Evolutionary conservation across 208 protist genomes (phyloP), one percentile per base, ranked within the genome.

Genomic region (Leishmania aethiopica): DNA sequence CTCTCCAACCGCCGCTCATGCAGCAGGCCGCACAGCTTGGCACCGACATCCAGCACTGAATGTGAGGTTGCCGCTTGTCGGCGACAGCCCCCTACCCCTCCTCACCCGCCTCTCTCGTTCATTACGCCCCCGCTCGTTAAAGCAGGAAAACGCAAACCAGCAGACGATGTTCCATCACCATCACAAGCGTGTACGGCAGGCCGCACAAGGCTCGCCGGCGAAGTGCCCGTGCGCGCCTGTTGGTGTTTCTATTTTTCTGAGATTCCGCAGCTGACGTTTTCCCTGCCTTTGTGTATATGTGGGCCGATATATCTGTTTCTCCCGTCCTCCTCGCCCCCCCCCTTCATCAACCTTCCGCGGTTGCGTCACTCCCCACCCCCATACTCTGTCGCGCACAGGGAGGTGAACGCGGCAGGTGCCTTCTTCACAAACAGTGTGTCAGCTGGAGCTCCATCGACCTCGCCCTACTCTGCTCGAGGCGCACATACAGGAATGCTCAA

Each of bases 1-100:
- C 95, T n/a, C 76, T 97, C 47, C 93, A 94, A 83, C 95, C 95
- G 8, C 93, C 95, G 0, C 86, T 97, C 15, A 84, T 95, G 35
- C 79, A 75, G 69, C 95, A 97, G 83, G 81, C 89, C 0, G 86
- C 87, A 28, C 82, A 80, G 47, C 84, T 93, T n/a, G 93, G 85
- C n/a, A 92, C 91, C 0, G 95, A 97, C 77, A 97, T 97, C 80
- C 95, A 97, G 66, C 22, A 76, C 42, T 74, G 69, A 74, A 32
- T 47, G 69, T 3, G 28, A 55, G 40, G 22, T 35, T 45, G 28
- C 45, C 45, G 22, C 69, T 32, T 22, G 25, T 37, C 45, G 7
- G 69, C 40, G 28, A 53, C 67, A 32, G 40, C 69, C 67, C 3
- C 35, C 1, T 32, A 2, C 42, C 40, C 22, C 67, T 5, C 67